Conservation (phyloP, 2,329 filamentous ascomycete genomes). For the Thermothelomyces thermophilus region DNA sequence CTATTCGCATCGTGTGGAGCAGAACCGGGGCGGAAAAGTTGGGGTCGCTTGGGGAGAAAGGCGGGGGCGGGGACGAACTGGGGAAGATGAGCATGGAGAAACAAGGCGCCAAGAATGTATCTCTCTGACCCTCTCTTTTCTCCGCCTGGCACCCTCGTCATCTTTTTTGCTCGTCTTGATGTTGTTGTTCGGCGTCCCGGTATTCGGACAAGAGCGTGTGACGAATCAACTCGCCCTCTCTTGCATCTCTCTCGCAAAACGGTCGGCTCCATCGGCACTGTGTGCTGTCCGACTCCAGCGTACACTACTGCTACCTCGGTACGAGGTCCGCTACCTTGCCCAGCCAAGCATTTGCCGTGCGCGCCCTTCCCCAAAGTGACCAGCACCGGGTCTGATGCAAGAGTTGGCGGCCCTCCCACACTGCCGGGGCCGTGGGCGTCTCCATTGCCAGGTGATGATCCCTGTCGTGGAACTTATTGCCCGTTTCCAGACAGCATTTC, state of each 20-base stretch:
- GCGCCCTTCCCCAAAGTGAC: not conserved
- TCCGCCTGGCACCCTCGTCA: no score
- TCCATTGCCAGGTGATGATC: slow-evolving; percentile 7
- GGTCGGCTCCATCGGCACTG: no score
- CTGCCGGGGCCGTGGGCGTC: slow-evolving; percentile 3
- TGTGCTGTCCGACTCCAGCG: no score
- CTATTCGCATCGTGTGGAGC: slow-evolving; percentile 14
- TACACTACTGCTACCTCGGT: no score
- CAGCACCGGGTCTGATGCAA: not conserved
- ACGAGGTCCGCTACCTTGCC: no score
- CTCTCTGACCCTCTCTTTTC: no score
- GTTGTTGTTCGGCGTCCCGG: no score
- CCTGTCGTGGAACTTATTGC: slow-evolving; percentile 8
- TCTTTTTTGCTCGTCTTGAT: no score
- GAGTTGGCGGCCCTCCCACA: slow-evolving; percentile 2
- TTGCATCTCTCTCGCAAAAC: no score
- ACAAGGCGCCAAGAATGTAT: slow-evolving; percentile 1
- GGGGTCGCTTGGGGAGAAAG: slow-evolving; percentile 6
- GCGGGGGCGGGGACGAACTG: slow-evolving; percentile 3
- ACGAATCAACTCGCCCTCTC: no score
- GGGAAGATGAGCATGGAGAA: not conserved
- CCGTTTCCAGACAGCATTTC: slow-evolving; percentile 8
- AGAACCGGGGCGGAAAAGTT: slow-evolving; percentile 1
- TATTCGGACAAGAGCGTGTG: no score
- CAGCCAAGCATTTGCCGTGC: no score